phyloP scores from a whole-genome alignment of 371 early-diverging fungal genomes.

The Dinochytrium kinnereticum region DNA sequence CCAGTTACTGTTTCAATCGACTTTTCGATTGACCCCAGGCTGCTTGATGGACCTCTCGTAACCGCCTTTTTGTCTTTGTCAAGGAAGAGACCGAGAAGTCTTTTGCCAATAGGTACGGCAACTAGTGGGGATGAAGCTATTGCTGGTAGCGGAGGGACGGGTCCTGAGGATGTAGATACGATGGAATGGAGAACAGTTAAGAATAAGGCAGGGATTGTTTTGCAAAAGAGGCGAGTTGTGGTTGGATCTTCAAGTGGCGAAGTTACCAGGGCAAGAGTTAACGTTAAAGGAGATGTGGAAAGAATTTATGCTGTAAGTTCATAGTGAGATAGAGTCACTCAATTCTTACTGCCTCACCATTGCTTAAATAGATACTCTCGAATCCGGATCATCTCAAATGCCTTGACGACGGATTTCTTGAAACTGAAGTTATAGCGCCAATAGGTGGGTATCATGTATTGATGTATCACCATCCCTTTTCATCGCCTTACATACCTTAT shows the following conservation, averaged over 20 bases:
- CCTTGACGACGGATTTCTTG: conserved; percentile 44
- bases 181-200: conserved; percentile 47
- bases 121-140: not conserved
- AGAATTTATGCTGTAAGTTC: conserved; percentile 46
- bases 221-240: conserved; percentile 41
- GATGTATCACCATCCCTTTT: no score
- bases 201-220: conserved; percentile 34
- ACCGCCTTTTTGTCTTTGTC: not conserved
- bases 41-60: conserved; percentile 6
- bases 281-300: conserved; percentile 51
- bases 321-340: not conserved
- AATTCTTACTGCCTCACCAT: not conserved
- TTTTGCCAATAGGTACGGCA: not conserved
- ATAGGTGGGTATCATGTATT: no score
- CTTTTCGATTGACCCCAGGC: not conserved
- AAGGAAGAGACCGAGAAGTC: not conserved
- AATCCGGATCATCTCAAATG: conserved; percentile 53
- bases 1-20: not conserved
- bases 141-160: not conserved
- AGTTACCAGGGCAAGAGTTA: conserved; percentile 33
- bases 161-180: not conserved
- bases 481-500: not conserved
- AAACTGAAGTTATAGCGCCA: conserved; percentile 13
- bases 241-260: conserved; percentile 16
- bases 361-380: conserved; percentile 43